Percentiles rank a stretch among this genome's conserved stretches.
Evolutionary conservation across 2,329 filamentous ascomycete genomes (phyloP).

Genomic region (Colletotrichum karsti): DNA sequence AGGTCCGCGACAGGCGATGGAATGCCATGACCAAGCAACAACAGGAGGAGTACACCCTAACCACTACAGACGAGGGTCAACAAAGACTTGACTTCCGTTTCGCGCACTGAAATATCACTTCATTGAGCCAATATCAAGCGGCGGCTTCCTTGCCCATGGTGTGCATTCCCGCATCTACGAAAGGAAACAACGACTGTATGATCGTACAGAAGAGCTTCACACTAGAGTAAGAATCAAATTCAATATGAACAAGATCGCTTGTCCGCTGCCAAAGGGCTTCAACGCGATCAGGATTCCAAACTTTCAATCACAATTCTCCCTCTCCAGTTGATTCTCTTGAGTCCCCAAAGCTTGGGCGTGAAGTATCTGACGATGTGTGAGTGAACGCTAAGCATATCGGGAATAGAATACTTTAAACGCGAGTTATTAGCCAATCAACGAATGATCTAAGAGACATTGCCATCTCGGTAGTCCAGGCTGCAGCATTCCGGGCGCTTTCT

Average conservation of each 20-base stretch:
- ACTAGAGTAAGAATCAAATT: too few species aligned
- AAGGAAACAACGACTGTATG: too few species aligned
- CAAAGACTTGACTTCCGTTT: constrained; percentile 66
- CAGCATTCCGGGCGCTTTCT: not conserved
- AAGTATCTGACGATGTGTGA: not conserved
- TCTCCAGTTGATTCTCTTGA: too few species aligned
- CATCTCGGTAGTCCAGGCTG: not conserved
- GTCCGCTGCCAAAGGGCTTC: too few species aligned
- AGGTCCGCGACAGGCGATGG: constrained; percentile 51
- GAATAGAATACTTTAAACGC: not conserved
- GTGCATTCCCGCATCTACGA: too few species aligned
- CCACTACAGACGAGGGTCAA: constrained; percentile 60
- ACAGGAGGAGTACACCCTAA: constrained; percentile 55
- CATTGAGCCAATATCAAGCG: not conserved
- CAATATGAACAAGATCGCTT: too few species aligned
- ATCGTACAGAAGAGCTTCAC: too few species aligned
- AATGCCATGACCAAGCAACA: constrained; percentile 52
- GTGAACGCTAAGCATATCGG: not conserved
- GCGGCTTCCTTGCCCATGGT: too few species aligned
- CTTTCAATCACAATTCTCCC: too few species aligned
- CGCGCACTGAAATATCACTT: constrained; percentile 54
- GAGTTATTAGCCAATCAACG: not conserved
- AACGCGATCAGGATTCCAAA: too few species aligned
- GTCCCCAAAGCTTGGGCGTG: too few species aligned
- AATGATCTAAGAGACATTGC: not conserved